Evolutionary conservation across 2,329 filamentous ascomycete species (phyloP).

Genomic region (Pyricularia sp.): DNA sequence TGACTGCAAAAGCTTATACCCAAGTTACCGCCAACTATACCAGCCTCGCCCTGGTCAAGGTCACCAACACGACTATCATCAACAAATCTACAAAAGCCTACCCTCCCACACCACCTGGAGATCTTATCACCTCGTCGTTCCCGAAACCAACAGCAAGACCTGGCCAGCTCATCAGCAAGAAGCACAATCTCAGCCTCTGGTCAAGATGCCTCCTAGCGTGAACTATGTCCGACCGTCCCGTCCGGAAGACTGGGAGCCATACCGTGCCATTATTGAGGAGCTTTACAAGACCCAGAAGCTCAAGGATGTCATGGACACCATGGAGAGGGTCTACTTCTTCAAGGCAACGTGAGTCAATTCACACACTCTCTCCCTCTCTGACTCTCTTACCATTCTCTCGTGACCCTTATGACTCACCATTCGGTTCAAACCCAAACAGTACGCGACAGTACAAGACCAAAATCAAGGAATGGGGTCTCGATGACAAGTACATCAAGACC

Average conservation of each 20-base stretch:
- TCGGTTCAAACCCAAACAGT: slow-evolving; percentile 7
- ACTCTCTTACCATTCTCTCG: too few relatives aligned
- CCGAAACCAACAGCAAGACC: neutral
- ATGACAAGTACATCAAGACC: slow-evolving; percentile 22
- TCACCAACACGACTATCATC: neutral
- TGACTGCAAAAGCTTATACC: too few relatives aligned
- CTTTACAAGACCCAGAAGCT: slow-evolving; percentile 24
- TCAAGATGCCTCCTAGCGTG: neutral
- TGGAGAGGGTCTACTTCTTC: slow-evolving; percentile 18
- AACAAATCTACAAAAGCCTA: neutral
- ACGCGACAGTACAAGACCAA: slow-evolving; percentile 23
- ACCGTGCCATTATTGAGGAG: slow-evolving; percentile 16
- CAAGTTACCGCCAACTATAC: too few relatives aligned
- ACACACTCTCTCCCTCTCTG: too few relatives aligned
- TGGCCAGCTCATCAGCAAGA: neutral
- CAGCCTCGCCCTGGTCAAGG: too few relatives aligned
- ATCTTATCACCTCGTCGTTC: neutral
- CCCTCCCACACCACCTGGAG: neutral
- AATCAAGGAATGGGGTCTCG: slow-evolving; percentile 23
- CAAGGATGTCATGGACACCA: slow-evolving; percentile 26
- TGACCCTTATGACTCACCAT: neutral
- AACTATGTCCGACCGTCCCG: slow-evolving; percentile 15
- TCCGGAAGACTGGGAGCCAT: slow-evolving; percentile 23
- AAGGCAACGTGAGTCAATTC: slow-evolving; percentile 22
- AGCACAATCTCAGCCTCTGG: neutral